phyloP scores from a whole-genome alignment of 192 early-diverging fungal species.

The Podila epigama region DNA sequence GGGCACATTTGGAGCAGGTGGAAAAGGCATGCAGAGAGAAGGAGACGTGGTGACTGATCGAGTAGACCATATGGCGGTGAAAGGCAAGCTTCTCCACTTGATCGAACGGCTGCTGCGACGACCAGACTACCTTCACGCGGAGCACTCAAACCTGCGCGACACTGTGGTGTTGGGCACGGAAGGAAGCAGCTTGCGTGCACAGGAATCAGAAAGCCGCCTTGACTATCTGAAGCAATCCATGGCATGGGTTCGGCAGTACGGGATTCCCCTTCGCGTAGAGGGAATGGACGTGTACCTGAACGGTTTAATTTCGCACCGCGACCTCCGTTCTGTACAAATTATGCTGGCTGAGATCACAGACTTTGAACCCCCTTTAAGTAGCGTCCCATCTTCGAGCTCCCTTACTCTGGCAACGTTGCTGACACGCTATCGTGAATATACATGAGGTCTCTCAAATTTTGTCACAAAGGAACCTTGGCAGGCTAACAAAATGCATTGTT shows the following conservation, averaged over 20 bases:
- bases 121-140: conserved; percentile 12
- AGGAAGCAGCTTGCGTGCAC: too few species aligned
- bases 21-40: not conserved
- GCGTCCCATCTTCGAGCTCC: not conserved
- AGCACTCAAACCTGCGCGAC: not conserved
- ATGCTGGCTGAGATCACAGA: not conserved
- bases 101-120: conserved; percentile 19
- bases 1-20: not conserved
- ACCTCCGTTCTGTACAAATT: not conserved
- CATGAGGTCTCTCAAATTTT: too few species aligned
- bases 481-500: too few species aligned
- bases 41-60: not conserved
- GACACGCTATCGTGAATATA: too few species aligned
- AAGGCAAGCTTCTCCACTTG: conserved; percentile 4
- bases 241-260: conserved; percentile 12
- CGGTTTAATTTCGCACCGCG: conserved; percentile 15
- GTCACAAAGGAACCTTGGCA: too few species aligned
- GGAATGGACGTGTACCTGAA: conserved; percentile 20
- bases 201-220: not conserved
- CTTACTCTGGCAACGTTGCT: too few species aligned
- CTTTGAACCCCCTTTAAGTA: not conserved
- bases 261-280: conserved; percentile 13
- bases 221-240: conserved; percentile 22
- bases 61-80: not conserved
- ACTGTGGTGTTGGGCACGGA: too few species aligned